Base-by-base conservation (phyloP, 2,329 filamentous ascomycete species). In the Verruconis gallopava region DNA sequence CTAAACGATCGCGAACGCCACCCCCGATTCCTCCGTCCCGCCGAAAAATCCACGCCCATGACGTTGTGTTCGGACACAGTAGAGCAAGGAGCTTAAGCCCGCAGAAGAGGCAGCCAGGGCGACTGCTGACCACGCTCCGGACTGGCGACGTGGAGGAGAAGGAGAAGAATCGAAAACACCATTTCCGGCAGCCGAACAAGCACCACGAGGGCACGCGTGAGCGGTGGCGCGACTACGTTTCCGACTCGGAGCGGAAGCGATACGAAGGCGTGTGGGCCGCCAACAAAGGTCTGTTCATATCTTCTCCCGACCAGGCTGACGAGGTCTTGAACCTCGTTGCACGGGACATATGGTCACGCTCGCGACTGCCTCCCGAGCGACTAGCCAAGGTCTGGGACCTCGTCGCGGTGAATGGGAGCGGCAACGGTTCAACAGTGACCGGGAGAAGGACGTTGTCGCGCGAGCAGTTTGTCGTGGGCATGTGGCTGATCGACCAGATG, bases 241-340 rank as follows among this genome's bases (percentile, higher is more conserved):
- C 79, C 0, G 71, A 75, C 37, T 67, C 75, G 4, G 82, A 91
- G 54, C 68, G 81, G n/a, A 82, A 81, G 53, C 71, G 84, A 1
- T 91, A 91, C 57, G 84, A 89, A 57, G 84, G 81, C 2, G 73
- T 91, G 1, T 91, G 83, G 82, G 84, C 84, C 1, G 84, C 81
- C 33, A 91, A 91, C 52, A 75, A 77, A 38, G 83, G 83, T 0
- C 45, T 76, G 0, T 50, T 58, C 37, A 53, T 58, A 19, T 47
- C 56, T 18, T 3, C 37, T 3, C 30, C 21, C 30, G 55, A 56
- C 19, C 48, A 57, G 3, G 59, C 60, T 1, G 68, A 75, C 12
- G 66, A 71, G 36, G 78, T 89, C 3, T 67, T 71, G 22, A 81
- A 79, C 51, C 61, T 85, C 0, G 72, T 86, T 4, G 80, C 77